These are phyloP conservation scores for Beauveria asiatica DNA, from an alignment of 2,329 filamentous ascomycete genomes.

Conservation along the genomic window DNA sequence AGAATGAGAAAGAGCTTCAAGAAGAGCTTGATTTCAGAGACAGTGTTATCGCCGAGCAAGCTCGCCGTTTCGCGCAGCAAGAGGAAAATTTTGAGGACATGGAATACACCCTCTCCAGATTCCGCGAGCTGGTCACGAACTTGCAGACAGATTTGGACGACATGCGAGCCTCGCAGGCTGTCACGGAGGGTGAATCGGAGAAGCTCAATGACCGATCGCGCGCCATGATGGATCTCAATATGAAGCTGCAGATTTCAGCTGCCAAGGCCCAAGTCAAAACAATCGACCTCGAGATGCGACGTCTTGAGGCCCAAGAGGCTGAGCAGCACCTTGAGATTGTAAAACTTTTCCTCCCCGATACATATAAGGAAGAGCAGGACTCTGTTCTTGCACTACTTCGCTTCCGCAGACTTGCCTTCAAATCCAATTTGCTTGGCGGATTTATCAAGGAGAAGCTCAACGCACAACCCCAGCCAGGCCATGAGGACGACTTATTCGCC, in stretches of 20 bases:
- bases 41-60: constrained; percentile 72
- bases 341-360: constrained; percentile 80
- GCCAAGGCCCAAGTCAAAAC: constrained; percentile 90
- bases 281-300: constrained; percentile 80
- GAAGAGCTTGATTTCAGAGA: constrained; percentile 89
- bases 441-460: constrained; percentile 74
- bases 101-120: constrained; percentile 81
- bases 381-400: constrained; percentile 82
- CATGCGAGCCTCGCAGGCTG: constrained; percentile 82
- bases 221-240: constrained; percentile 93
- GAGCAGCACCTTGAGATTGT: constrained; percentile 82
- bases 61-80: constrained; percentile 63
- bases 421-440: constrained; percentile 67
- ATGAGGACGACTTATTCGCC: constrained; percentile 70
- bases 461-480: constrained; percentile 55
- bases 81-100: constrained; percentile 76
- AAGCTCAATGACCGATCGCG: constrained; percentile 81
- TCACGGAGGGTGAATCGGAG: constrained; percentile 87
- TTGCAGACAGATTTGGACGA: constrained; percentile 84
- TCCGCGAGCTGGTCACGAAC: constrained; percentile 79
- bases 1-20: constrained; percentile 89
- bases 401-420: constrained; percentile 83
- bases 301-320: constrained; percentile 82
- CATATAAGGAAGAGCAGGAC: constrained; percentile 69
- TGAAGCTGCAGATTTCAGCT: constrained; percentile 84